Evolutionary conservation across 225 moss, liverwort and hornwort species (phyloP).

Genomic region (Physcomitrellopsis africana): DNA sequence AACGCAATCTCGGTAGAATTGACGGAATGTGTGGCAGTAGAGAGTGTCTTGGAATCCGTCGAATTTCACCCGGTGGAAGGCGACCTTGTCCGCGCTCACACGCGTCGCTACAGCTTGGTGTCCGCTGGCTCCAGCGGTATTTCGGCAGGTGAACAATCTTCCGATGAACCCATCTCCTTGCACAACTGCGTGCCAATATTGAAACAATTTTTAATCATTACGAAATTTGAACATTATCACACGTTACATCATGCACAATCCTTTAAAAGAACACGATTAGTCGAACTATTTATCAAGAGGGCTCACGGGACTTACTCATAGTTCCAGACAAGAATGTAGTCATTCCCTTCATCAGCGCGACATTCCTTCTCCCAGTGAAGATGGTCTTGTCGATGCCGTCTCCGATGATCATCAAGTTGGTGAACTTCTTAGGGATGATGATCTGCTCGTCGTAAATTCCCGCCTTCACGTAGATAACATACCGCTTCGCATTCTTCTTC

Average conservation of each 20-base stretch:
- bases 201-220: background rate
- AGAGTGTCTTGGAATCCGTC: slow-evolving; percentile 86
- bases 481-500: slow-evolving; percentile 25
- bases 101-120: slow-evolving; percentile 71
- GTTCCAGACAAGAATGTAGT: slow-evolving; percentile 67
- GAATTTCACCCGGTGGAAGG: slow-evolving; percentile 52
- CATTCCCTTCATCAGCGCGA: slow-evolving; percentile 39
- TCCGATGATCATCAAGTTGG: slow-evolving; percentile 51
- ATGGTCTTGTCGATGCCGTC: slow-evolving; percentile 61
- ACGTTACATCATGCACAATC: background rate
- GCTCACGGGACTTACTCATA: slow-evolving; percentile 39
- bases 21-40: slow-evolving; percentile 69
- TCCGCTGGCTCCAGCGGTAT: slow-evolving; percentile 60
- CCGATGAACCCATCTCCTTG: slow-evolving; percentile 58
- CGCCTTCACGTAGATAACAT: slow-evolving; percentile 64
- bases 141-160: slow-evolving; percentile 59
- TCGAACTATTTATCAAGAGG: background rate
- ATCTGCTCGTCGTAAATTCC: slow-evolving; percentile 70
- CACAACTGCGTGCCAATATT: slow-evolving; percentile 42
- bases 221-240: too few relatives aligned
- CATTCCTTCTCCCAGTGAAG: slow-evolving; percentile 54
- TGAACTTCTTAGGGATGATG: slow-evolving; percentile 43
- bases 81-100: slow-evolving; percentile 59
- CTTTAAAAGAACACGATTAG: background rate
- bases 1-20: slow-evolving; percentile 68